phyloP scores from a whole-genome alignment of 1,284 basidiomycete genomes.

The Ceraceosorus guamensis region DNA sequence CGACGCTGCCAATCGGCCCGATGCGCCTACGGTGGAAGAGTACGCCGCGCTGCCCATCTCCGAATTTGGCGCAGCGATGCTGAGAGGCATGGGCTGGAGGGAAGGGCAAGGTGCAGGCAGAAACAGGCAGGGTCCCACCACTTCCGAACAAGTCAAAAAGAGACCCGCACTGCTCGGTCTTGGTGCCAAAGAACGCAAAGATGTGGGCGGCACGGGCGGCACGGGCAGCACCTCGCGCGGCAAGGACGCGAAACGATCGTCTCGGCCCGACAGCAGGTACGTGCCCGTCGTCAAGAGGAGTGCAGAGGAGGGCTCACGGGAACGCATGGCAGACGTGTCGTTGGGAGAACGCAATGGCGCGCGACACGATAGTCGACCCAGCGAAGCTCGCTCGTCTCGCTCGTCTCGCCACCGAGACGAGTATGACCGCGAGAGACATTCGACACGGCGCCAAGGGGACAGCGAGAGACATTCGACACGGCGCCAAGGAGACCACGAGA shows the following conservation, averaged over 20 bases:
- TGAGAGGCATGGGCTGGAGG: slow-evolving; percentile 95
- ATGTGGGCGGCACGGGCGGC: neutral
- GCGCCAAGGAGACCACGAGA: slow-evolving; percentile 11
- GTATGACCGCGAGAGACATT: slow-evolving; percentile 18
- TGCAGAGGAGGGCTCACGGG: slow-evolving; percentile 31
- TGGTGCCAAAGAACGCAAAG: slow-evolving; percentile 38
- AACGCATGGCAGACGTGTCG: slow-evolving; percentile 11
- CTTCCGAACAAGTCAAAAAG: slow-evolving; percentile 35
- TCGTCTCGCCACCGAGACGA: slow-evolving; percentile 14
- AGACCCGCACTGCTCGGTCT: slow-evolving; percentile 38
- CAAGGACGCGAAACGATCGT: slow-evolving; percentile 50
- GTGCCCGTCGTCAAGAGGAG: slow-evolving; percentile 64
- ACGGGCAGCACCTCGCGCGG: slow-evolving; percentile 38
- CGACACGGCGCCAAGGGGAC: slow-evolving; percentile 20
- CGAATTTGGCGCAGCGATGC: slow-evolving; percentile 84
- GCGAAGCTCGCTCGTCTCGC: slow-evolving; percentile 5
- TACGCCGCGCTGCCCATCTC: slow-evolving; percentile 85
- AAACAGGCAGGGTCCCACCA: slow-evolving; percentile 28
- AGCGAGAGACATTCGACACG: slow-evolving; percentile 19
- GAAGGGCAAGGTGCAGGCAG: slow-evolving; percentile 63
- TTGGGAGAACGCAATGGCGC: slow-evolving; percentile 7
- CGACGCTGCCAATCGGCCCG: slow-evolving; percentile 39
- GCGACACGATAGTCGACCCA: slow-evolving; percentile 1
- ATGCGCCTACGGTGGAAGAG: slow-evolving; percentile 64
- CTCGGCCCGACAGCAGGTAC: slow-evolving; percentile 61